These are phyloP conservation scores for Malus hybrid DNA, from an alignment of 331 rosid genomes.

Conservation along the genomic window DNA sequence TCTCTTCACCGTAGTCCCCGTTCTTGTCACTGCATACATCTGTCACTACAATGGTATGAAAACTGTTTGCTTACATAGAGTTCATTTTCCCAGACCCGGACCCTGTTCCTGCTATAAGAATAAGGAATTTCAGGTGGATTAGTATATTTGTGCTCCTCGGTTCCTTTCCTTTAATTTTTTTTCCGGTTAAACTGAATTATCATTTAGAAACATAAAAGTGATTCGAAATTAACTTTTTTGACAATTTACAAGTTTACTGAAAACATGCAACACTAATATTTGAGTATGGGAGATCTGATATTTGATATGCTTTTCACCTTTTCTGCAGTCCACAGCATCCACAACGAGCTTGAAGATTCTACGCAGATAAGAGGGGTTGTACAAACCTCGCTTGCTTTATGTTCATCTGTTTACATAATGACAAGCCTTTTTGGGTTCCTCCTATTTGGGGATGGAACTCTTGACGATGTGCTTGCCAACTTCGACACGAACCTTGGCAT, in stretches of 20 bases:
- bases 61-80: not conserved
- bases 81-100: not conserved
- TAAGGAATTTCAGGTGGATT: not conserved
- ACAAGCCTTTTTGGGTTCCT: constrained; percentile 91
- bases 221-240: not conserved
- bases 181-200: not conserved
- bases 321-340: constrained; percentile 79
- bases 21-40: constrained; percentile 75
- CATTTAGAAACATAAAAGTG: not conserved
- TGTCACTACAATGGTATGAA: constrained; percentile 89
- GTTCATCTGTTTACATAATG: constrained; percentile 77
- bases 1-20: constrained; percentile 80
- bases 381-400: constrained; percentile 57
- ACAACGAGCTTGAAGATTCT: constrained; percentile 78
- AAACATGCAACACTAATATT: not conserved
- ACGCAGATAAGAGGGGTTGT: constrained; percentile 62
- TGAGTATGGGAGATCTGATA: not conserved
- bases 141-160: not conserved
- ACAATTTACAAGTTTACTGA: not conserved
- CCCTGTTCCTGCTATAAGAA: not conserved
- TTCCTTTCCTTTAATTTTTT: not conserved
- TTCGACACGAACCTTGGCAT: constrained; percentile 82
- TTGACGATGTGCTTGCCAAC: constrained; percentile 91
- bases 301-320: constrained; percentile 8
- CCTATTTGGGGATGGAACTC: constrained; percentile 82